These are phyloP conservation scores for Chrysanthemum makinoi DNA, from an alignment of 129 eudicot genomes.

Conservation along the genomic window DNA sequence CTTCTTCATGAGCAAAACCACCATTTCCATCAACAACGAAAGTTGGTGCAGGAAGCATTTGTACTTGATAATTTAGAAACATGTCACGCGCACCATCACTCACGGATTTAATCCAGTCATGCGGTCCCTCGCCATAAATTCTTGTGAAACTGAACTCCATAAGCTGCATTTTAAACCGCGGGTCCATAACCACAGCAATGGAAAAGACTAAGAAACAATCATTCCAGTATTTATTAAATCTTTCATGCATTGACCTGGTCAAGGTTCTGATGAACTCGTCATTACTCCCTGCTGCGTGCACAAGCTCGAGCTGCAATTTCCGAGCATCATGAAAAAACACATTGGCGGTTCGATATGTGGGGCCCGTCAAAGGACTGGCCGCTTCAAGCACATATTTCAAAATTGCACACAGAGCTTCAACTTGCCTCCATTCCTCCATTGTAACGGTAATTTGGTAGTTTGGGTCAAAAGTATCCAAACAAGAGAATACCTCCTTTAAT, in stretches of 20 bases:
- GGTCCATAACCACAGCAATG: constrained; percentile 80
- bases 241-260: constrained; percentile 57
- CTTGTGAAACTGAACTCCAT: constrained; percentile 51
- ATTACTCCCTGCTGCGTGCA: constrained; percentile 39
- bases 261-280: constrained; percentile 45
- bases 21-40: constrained; percentile 44
- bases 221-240: constrained; percentile 64
- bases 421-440: constrained; percentile 70
- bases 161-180: constrained; percentile 70
- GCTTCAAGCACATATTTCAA: constrained; percentile 66
- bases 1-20: background rate
- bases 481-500: constrained; percentile 71
- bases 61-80: constrained; percentile 62
- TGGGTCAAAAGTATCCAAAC: constrained; percentile 60
- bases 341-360: constrained; percentile 51
- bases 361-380: constrained; percentile 47
- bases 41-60: constrained; percentile 57
- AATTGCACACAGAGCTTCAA: constrained; percentile 54
- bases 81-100: constrained; percentile 58
- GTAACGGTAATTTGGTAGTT: constrained; percentile 43
- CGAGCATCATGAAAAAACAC: constrained; percentile 59
- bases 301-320: constrained; percentile 57
- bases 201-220: constrained; percentile 55
- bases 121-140: constrained; percentile 55
- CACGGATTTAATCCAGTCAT: constrained; percentile 26